Conservation (phyloP, 1,284 basidiomycete species). For the Austroboletus rostrupii region DNA sequence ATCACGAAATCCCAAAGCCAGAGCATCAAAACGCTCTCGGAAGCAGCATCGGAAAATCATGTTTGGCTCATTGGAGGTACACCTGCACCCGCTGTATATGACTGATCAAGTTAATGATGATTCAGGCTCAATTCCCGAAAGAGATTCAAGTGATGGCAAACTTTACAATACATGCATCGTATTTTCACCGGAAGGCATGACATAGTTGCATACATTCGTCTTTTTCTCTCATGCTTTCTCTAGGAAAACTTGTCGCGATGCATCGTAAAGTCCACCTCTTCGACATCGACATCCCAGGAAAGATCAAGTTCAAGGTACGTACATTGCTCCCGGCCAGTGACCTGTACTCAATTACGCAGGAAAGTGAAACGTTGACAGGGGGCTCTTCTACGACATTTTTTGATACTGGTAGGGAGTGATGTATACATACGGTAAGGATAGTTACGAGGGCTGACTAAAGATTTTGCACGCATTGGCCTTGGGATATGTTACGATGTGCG, state of each 20-base stretch:
- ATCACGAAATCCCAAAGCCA: constrained; percentile 61
- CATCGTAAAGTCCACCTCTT: constrained; percentile 97
- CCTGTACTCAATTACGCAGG: constrained; percentile 45
- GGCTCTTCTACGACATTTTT: constrained; percentile 80
- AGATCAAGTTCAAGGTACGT: constrained; percentile 90
- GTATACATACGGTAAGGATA: neutral
- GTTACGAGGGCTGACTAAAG: constrained; percentile 37
- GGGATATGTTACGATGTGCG: constrained; percentile 92
- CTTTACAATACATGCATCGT: constrained; percentile 94
- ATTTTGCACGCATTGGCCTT: constrained; percentile 85
- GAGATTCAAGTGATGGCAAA: constrained; percentile 57
- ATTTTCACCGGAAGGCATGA: constrained; percentile 80
- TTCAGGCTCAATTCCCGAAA: constrained; percentile 86
- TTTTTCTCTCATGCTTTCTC: constrained; percentile 1
- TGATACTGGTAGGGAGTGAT: constrained; percentile 65
- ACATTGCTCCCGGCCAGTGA: neutral
- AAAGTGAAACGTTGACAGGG: constrained; percentile 88
- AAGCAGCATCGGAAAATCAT: constrained; percentile 75
- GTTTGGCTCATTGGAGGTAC: constrained; percentile 91
- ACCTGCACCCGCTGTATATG: constrained; percentile 1
- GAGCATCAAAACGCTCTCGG: constrained; percentile 80
- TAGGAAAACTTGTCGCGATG: constrained; percentile 81
- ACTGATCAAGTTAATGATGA: neutral
- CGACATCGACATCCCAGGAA: constrained; percentile 96
- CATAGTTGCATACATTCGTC: neutral